Evolutionary conservation across 176 grass and related monocot genomes (phyloP), one percentile per base, ranked within the genome.

Genomic region (Hsuehochloa calcarea): DNA sequence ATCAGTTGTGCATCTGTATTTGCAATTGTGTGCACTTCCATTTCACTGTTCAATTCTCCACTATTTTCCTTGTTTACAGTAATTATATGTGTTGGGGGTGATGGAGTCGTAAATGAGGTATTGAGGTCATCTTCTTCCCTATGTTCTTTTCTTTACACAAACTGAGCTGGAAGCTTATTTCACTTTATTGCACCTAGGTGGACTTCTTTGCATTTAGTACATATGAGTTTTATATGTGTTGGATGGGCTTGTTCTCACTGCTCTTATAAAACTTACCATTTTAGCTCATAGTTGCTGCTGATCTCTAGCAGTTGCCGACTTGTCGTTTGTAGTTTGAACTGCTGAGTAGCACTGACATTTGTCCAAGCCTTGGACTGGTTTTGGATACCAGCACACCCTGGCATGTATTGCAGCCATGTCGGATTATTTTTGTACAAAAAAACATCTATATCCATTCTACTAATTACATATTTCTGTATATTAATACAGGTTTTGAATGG

Each of bases 101-200:
- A 98, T 90, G 96, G 93, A 77, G 93, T 98, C 12, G 84, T 95
- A 76, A 98, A 98, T 83, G 96, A 95, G 88, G 96, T 94, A 98
- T 90, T 90, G 91, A 90, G 80, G 80, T 86, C 19, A 77, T 50
- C 67, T 67, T 41, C 23, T 35, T 89, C 68, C 74, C 37, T 50
- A 51, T 65, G n/a, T 72, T 85, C 67, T 7, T 81, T 13, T 82
- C 31, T 71, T 66, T 43, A 58, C 14, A 22, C 20, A 72, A 86
- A 59, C 22, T 83, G 47, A 60, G 12, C 15, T 55, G 55, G 65
- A 29, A 38, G 63, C 37, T 49, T 44, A 26, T 72, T 78, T 86
- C 40, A 10, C 56, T 80, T 74, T 49, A 68, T 85, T 74, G 25
- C 59, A 60, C 65, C 20, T 79, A 16, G 44, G 20, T 63, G 1